These are phyloP conservation scores for Poteriospumella lacustris DNA, from an alignment of 108 stramenopile species.

Conservation along the genomic window DNA sequence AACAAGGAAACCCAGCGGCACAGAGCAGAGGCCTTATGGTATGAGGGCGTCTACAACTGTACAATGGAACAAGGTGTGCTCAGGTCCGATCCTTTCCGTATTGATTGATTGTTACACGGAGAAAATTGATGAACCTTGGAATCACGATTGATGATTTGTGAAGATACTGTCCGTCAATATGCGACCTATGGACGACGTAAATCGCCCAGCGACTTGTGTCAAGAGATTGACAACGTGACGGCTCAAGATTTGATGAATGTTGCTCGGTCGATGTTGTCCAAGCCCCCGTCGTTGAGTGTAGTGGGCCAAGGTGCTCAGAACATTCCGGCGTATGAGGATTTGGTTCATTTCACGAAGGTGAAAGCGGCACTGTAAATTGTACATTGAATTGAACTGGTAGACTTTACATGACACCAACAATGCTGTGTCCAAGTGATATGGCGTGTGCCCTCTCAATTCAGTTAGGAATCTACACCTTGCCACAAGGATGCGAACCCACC, in stretches of 20 bases:
- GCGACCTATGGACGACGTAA: conserved; percentile 83
- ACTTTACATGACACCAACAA: too few relatives aligned
- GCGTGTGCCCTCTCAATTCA: too few relatives aligned
- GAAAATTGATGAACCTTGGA: too few relatives aligned
- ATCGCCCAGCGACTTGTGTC: conserved; percentile 68
- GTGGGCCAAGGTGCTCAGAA: conserved; percentile 68
- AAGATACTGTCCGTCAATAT: conserved; percentile 93
- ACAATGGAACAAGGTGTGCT: too few relatives aligned
- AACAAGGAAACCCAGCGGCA: too few relatives aligned
- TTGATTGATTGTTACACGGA: too few relatives aligned
- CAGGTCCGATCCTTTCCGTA: too few relatives aligned
- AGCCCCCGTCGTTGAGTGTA: conserved; percentile 67
- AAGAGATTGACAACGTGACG: conserved; percentile 83
- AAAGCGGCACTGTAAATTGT: too few relatives aligned
- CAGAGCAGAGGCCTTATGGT: too few relatives aligned
- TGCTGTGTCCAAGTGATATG: too few relatives aligned
- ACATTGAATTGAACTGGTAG: too few relatives aligned
- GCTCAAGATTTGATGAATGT: conserved; percentile 73
- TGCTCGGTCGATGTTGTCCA: conserved; percentile 61
- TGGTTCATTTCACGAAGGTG: conserved; percentile 33
- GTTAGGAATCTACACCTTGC: background rate
- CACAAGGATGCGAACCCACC: conserved; percentile 23
- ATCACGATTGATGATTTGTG: conserved; percentile 81
- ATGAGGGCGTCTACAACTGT: too few relatives aligned
- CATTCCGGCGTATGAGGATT: conserved; percentile 67